phyloP scores from a whole-genome alignment of 2,329 filamentous ascomycete genomes.

The Ascochyta lentis region DNA sequence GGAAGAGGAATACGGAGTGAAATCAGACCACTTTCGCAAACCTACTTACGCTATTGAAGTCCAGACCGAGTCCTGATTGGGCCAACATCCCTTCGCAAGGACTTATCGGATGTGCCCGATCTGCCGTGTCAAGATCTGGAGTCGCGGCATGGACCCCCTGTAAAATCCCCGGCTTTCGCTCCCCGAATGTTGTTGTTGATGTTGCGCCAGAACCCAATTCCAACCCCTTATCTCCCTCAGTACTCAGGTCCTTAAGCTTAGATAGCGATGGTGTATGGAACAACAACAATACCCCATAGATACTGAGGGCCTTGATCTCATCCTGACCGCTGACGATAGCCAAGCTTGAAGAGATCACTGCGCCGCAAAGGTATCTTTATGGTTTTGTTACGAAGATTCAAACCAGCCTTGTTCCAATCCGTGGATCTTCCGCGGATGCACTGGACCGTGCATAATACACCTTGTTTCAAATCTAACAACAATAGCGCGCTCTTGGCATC shows the following conservation, averaged over 20 bases:
- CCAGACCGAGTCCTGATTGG: constrained; percentile 8
- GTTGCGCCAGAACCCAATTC: background rate
- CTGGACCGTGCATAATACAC: background rate
- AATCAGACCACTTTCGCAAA: constrained; percentile 13
- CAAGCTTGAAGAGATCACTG: background rate
- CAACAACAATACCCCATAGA: background rate
- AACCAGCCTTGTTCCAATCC: background rate
- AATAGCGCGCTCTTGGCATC: background rate
- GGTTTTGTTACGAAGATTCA: background rate
- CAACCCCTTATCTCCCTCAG: background rate
- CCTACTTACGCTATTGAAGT: constrained; percentile 1
- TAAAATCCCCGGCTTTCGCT: background rate
- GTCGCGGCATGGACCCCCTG: constrained; percentile 7
- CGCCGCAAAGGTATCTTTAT: background rate
- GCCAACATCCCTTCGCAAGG: background rate
- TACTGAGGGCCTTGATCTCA: background rate
- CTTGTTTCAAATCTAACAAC: background rate
- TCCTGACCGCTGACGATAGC: background rate
- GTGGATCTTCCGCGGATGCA: background rate
- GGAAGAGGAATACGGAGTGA: background rate
- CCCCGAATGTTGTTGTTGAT: background rate
- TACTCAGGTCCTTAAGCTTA: too few relatives aligned
- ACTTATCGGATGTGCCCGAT: constrained; percentile 8
- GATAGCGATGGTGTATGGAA: background rate
- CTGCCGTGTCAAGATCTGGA: constrained; percentile 10